phyloP scores from a whole-genome alignment of 306 rosid genomes.

The Cucumis melo region DNA sequence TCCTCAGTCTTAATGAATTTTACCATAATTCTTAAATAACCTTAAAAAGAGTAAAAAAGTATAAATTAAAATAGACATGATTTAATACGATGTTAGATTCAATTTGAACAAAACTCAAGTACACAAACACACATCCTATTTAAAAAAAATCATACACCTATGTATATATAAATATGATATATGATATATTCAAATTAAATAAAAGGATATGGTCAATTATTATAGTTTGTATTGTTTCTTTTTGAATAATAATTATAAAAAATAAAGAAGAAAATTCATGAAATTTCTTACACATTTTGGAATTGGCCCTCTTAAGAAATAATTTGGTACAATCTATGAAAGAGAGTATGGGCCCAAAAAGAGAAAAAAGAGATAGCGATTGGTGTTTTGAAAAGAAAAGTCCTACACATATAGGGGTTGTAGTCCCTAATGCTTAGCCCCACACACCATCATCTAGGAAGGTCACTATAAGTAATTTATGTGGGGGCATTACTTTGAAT shows the following conservation, averaged over 20 bases:
- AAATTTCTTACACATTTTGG: background rate
- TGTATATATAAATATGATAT: too few relatives aligned
- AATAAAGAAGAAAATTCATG: background rate
- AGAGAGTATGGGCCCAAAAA: background rate
- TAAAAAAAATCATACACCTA: too few relatives aligned
- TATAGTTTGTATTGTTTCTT: background rate
- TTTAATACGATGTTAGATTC: too few relatives aligned
- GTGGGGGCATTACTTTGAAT: background rate
- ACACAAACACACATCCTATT: too few relatives aligned
- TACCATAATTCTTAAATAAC: too few relatives aligned
- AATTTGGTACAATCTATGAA: background rate
- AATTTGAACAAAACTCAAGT: too few relatives aligned
- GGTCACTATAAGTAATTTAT: background rate
- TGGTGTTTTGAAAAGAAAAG: constrained; percentile 7
- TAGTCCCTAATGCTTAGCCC: constrained; percentile 4
- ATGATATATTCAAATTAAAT: too few relatives aligned
- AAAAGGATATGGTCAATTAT: background rate
- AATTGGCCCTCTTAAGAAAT: background rate
- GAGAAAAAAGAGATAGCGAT: background rate
- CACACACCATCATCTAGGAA: constrained; percentile 8
- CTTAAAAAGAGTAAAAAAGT: too few relatives aligned
- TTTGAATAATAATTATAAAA: too few relatives aligned
- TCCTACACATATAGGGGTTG: constrained; percentile 8
- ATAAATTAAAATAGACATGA: too few relatives aligned
- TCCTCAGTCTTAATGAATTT: too few relatives aligned